Base-by-base conservation (phyloP, 257 asterid genomes). In the Echium plantagineum region DNA sequence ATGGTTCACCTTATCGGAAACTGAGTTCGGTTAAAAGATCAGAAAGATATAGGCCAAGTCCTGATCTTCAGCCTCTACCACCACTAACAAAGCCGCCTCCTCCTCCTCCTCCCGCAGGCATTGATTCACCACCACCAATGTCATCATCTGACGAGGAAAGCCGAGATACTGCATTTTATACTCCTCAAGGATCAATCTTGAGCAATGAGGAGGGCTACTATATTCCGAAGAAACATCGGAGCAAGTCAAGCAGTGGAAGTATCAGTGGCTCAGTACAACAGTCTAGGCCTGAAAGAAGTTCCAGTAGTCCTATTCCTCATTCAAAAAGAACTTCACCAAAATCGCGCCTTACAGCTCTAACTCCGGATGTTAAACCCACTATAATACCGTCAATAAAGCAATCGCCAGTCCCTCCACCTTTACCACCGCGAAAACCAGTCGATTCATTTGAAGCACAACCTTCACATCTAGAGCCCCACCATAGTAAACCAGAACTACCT, bases 61-160 rank as follows among this genome's bases (percentile, higher is more conserved):
- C 98, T 18, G 98, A 93, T 60, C 97, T 89, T 42, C 98, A 93
- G 71, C 98, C 98, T 7, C 75, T 93, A 70, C 98, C 98, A 58
- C 97, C 97, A 12, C 31, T 93, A 68, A 77, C 79, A 57, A 89
- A 86, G 70, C 95, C 89, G 0, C 88, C 84, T n/a, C 46, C 26
- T 24, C 32, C 32, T 28, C 85, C 84, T 13, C 90, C 87, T 9
- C 89, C 85, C 38, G 13, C 49, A 10, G 67, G 60, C 62, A 74
- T 80, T 9, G 73, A 71, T 55, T 86, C 95, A 21, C 94, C 97
- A 7, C 95, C 99, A 9, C 90, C 97, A 4, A 80, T 86, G 89
- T 80, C 99, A 31, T 89, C 97, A 18, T 89, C 97, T 12, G 97
- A 88, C 21, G 97, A 93, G 53, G 98, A 90, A 69, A 79, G 93